Base-by-base conservation (phyloP, 1,284 basidiomycete genomes). In the Termitomyces sp. region DNA sequence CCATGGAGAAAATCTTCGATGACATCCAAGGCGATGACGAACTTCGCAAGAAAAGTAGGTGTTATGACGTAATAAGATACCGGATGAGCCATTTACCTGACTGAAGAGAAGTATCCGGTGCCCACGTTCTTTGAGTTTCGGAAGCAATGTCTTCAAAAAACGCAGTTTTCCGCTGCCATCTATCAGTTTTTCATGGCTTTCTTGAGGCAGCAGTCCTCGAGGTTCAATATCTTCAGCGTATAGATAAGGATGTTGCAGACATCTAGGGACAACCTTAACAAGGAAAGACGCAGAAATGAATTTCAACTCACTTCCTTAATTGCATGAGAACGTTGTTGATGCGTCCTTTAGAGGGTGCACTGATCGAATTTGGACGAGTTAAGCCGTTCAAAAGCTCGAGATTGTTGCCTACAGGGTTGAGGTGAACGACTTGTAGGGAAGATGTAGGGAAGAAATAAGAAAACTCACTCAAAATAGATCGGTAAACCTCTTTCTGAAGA, bases 51-150 rank as follows among this genome's bases (percentile, higher is more conserved):
- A n/a, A n/a, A 47, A 50, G 26, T 30, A 41, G 17, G 50, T 42
- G 31, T 47, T 56, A 10, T 31, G 30, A 50, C 34, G 40, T 28
- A 6, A 45, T 33, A 12, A 42, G 40, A 44, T 24, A 24, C 40
- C n/a, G n/a, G 9, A 58, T 24, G 48, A 31, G 26, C 19, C 51
- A 62, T 79, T 65, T 70, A 96, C 97, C 78, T 99, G 97, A 70
- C 94, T 97, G 74, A 99, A 99, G 26, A 99, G 76, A 21, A 99
- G 77, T n/a, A 98, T 86, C 26, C 97, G 87, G 72, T 99, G 97
- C 0, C 94, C 94, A 41, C 88, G 84, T 50, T 84, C 83, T 67
- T 92, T 93, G 52, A 99, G 80, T 70, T 94, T 92, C 0, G 92
- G 91, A 38, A 99, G 77, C 46, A 98, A 73, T 47, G 76, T 71